Percentiles rank a stretch among this genome's conserved stretches.
phyloP scores from a whole-genome alignment of 345 rosid genomes.

The Lenwebbia sp. region DNA sequence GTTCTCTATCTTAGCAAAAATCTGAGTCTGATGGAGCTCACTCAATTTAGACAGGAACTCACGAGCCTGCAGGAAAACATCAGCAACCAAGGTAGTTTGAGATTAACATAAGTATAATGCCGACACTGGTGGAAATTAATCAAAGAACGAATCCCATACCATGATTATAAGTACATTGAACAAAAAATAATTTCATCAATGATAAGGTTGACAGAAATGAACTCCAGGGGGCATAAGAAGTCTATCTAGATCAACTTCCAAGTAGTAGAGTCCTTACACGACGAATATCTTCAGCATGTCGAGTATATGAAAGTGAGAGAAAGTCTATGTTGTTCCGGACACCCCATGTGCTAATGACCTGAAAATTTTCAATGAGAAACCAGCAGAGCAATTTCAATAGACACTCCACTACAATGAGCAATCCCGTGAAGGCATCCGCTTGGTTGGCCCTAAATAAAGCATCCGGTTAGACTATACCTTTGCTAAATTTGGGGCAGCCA shows the following conservation, averaged over 20 bases:
- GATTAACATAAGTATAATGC: background rate
- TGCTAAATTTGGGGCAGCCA: background rate
- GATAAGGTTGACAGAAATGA: background rate
- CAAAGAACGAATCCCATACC: background rate
- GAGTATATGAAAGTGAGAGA: constrained; percentile 52
- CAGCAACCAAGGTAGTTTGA: background rate
- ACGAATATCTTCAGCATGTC: constrained; percentile 62
- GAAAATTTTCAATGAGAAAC: constrained; percentile 1
- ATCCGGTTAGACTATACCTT: background rate
- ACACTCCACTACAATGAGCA: background rate
- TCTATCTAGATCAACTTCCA: background rate
- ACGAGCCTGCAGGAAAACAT: constrained; percentile 37
- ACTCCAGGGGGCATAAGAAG: background rate
- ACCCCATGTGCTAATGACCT: constrained; percentile 76
- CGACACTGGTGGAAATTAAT: background rate
- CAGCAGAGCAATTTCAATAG: background rate
- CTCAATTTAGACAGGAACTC: constrained; percentile 38
- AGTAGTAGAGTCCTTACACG: constrained; percentile 23
- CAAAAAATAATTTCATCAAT: background rate
- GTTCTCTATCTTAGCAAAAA: constrained; percentile 63
- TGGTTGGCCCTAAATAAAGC: background rate
- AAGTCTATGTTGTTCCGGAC: constrained; percentile 50
- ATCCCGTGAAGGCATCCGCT: background rate
- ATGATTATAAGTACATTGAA: background rate
- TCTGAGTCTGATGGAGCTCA: constrained; percentile 46